Base-by-base conservation (phyloP, 257 asterid genomes). In the Oldenlandia corymbosa region DNA sequence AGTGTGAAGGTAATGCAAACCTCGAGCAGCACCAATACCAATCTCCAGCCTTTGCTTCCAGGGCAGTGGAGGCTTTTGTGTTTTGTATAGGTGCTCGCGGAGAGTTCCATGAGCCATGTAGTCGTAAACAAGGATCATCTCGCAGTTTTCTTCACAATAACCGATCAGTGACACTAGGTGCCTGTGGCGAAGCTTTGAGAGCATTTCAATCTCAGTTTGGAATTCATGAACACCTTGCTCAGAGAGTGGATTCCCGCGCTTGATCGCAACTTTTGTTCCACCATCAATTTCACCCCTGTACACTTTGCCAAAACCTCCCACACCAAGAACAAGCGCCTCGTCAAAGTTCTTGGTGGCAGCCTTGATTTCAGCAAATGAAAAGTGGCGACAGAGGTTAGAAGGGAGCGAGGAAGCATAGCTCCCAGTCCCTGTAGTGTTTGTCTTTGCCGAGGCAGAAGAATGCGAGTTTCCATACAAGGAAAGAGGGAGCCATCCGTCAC, bases 41-140 rank as follows among this genome's bases (percentile, higher is more conserved):
- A 86, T 84, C 81, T 88, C 96, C 8, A 88, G 95, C 85, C 97
- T 80, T 71, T 87, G 97, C 78, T 80, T 87, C 97, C 97, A 90
- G 0, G 91, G 91, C 76, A 90, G 62, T 2, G 95, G 94, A 23
- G 91, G 97, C 71, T 85, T 85, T 68, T 85, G 91, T 26, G 95
- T 90, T 77, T 90, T 87, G 85, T 87, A 90, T 5, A 90, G 83
- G 74, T 90, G 97, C 81, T 87, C 94, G 9, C 97, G 91, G 2
- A 87, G 87, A 34, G 95, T 87, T 64, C 97, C 97, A 21, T 81
- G 67, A 43, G 95, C 97, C 97, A 90, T 90, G 73, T 87, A 83
- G 72, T 90, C 95, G 53, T 90, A 90, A 1, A 90, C 95, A 13
- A 90, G 89, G 73, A 90, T 90, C 97, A 90, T 90, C 68, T 90